Percentiles rank a stretch among this genome's conserved stretches.
phyloP scores from a whole-genome alignment of 2,329 filamentous ascomycete species.

The Fusarium oxysporum region DNA sequence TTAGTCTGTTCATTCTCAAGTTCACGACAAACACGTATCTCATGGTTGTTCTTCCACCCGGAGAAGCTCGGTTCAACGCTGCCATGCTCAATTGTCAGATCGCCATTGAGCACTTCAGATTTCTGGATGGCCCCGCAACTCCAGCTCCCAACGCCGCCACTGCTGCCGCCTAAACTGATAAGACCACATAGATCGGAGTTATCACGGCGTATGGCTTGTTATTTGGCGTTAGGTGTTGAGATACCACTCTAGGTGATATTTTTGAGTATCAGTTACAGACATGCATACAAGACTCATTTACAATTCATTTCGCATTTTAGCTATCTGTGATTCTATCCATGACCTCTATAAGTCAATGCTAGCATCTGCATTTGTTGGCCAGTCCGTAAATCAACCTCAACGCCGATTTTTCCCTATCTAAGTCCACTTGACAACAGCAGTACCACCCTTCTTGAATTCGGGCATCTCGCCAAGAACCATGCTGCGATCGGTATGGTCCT shows the following conservation, averaged over 20 bases:
- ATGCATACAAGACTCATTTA: not conserved
- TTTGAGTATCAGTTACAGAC: slow-evolving; percentile 6
- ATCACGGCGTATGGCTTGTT: slow-evolving; percentile 11
- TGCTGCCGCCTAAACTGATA: slow-evolving; percentile 12
- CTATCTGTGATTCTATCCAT: slow-evolving; percentile 17
- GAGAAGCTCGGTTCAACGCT: slow-evolving; percentile 90
- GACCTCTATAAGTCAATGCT: slow-evolving; percentile 29
- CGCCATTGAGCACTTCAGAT: slow-evolving; percentile 83
- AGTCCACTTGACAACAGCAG: slow-evolving; percentile 71
- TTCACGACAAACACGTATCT: slow-evolving; percentile 99
- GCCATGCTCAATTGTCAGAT: slow-evolving; percentile 91
- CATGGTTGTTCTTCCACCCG: slow-evolving; percentile 89
- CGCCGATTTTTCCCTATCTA: slow-evolving; percentile 35
- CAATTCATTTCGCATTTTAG: not conserved
- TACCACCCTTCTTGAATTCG: slow-evolving; percentile 75
- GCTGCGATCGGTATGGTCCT: slow-evolving; percentile 78
- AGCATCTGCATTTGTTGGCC: not conserved
- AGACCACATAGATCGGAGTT: not conserved
- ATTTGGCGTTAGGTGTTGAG: slow-evolving; percentile 44
- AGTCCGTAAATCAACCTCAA: slow-evolving; percentile 28
- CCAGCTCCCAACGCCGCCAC: slow-evolving; percentile 22
- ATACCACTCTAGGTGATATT: slow-evolving; percentile 43
- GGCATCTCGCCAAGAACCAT: slow-evolving; percentile 68
- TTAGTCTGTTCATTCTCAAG: slow-evolving; percentile 94
- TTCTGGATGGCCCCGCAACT: slow-evolving; percentile 64